Evolutionary conservation across 495 filamentous ascomycete species (phyloP).

Genomic region (Staphylotrichum tortipilum): DNA sequence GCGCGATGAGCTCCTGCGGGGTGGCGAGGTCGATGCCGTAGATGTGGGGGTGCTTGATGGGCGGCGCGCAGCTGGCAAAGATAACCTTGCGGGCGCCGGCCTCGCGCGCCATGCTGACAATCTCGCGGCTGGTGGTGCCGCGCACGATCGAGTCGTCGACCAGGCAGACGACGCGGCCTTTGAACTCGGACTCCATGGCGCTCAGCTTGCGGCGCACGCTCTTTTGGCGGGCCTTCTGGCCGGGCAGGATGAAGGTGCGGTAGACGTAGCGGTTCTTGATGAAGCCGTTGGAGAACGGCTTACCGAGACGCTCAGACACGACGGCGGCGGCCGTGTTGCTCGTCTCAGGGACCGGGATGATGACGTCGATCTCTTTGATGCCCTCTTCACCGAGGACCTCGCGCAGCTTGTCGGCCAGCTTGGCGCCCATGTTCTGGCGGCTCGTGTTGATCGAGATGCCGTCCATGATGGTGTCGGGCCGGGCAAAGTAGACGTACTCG

Average conservation of each 20-base stretch:
- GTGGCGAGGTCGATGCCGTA: conserved; percentile 91
- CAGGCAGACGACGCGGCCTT: conserved; percentile 71
- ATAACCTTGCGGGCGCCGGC: conserved; percentile 85
- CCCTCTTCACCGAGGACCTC: conserved; percentile 63
- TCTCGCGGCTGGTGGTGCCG: conserved; percentile 85
- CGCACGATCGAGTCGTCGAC: conserved; percentile 93
- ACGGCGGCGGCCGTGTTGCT: conserved; percentile 71
- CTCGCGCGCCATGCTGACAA: conserved; percentile 87
- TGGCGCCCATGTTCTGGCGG: conserved; percentile 85
- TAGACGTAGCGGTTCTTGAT: conserved; percentile 96
- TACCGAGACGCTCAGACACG: conserved; percentile 67
- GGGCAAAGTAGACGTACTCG: conserved; percentile 79
- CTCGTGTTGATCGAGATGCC: conserved; percentile 85
- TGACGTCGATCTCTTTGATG: conserved; percentile 77
- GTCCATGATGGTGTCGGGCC: conserved; percentile 86
- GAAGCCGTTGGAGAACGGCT: conserved; percentile 64
- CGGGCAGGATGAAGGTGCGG: conserved; percentile 93
- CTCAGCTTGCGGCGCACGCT: conserved; percentile 71
- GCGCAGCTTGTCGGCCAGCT: conserved; percentile 71
- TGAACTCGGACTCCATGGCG: conserved; percentile 80
- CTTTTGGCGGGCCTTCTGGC: conserved; percentile 74
- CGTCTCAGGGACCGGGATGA: conserved; percentile 35
- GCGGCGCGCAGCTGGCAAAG: conserved; percentile 81
- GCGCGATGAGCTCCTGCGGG: conserved; percentile 73
- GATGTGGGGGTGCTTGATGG: conserved; percentile 58